Evolutionary conservation across 164 flowering plant species (phyloP), one percentile per base, ranked within the genome.

Genomic region (Dillenia suffruticosa): DNA sequence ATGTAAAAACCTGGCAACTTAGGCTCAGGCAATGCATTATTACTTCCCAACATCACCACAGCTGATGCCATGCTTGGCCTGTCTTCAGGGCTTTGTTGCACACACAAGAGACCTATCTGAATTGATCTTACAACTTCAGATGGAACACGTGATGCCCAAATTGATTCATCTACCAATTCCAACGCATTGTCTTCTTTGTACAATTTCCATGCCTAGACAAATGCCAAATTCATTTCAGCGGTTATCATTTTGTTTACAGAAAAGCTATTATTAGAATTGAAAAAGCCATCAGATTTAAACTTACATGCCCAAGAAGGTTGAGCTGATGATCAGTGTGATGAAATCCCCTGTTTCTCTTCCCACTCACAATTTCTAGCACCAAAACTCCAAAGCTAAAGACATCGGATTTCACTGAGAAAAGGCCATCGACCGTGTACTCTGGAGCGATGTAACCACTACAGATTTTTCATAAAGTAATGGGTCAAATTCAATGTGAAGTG

Each of bases 361-460:
- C 86, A 59, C 78, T 76, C 7, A 82, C 64, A n/a, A 81, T 70
- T 73, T 85, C 90, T 10, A 85, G 51, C 19, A 82, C 59, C 6
- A 82, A 26, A 11, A 83, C 82, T 0, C 88, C 91, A 48, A 78
- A 81, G 69, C 91, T 82, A 24, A 67, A 85, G 15, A 85, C 81
- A 59, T 80, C 89, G 1, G 87, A 81, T 69, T 79, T 82, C 17
- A 63, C 60, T 10, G 86, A 85, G 57, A 74, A 83, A 10, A 66
- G 63, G 13, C 90, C 84, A 43, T 81, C 77, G 57, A 79, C 56
- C 8, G 83, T 78, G 50, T 81, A 84, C 62, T 84, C 84, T 3
- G 88, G 88, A 1, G 85, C 58, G 83, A 81, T 82, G 43, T 85
- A 85, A 44, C 90, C 87, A 58, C 84, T 85, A 68, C 51, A 68